phyloP scores from a whole-genome alignment of 2,329 filamentous ascomycete species.

The Rachicladosporium sp. region DNA sequence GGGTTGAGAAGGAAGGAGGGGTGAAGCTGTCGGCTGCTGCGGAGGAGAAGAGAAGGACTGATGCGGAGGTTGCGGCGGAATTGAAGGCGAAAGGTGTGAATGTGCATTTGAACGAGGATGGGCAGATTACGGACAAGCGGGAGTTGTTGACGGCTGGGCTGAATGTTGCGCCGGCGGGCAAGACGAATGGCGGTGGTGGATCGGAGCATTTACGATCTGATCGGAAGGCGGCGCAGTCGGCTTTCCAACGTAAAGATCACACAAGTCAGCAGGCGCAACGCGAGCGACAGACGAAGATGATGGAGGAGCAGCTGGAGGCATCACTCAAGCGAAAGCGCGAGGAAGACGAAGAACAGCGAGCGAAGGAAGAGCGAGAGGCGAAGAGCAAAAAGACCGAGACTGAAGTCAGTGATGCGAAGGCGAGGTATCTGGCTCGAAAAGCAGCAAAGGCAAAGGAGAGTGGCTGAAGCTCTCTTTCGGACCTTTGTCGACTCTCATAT shows the following conservation, averaged over 20 bases:
- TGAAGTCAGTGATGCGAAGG: constrained; percentile 66
- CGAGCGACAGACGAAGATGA: constrained; percentile 65
- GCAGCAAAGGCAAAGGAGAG: constrained; percentile 47
- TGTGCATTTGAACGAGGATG: constrained; percentile 68
- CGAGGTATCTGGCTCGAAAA: constrained; percentile 69
- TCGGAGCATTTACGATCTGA: constrained; percentile 22
- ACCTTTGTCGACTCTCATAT: too few species aligned
- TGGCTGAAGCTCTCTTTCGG: too few species aligned
- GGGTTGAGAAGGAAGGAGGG: constrained; percentile 25
- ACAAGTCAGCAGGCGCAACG: constrained; percentile 51
- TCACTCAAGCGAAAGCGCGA: constrained; percentile 60
- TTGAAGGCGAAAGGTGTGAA: constrained; percentile 50
- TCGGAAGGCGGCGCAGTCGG: constrained; percentile 15
- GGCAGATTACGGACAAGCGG: constrained; percentile 73
- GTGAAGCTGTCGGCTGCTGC: constrained; percentile 14
- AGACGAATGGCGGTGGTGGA: constrained; percentile 8
- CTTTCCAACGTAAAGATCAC: constrained; percentile 23
- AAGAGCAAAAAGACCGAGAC: constrained; percentile 69
- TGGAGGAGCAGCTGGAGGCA: constrained; percentile 65
- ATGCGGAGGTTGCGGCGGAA: constrained; percentile 54
- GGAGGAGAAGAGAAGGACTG: constrained; percentile 29
- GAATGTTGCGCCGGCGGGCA: constrained; percentile 46
- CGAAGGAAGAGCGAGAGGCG: constrained; percentile 49
- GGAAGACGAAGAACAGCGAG: constrained; percentile 53
- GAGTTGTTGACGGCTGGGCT: constrained; percentile 64